phyloP scores from a whole-genome alignment of 2,329 filamentous ascomycete species.

The Sphaerulina vaccinii region DNA sequence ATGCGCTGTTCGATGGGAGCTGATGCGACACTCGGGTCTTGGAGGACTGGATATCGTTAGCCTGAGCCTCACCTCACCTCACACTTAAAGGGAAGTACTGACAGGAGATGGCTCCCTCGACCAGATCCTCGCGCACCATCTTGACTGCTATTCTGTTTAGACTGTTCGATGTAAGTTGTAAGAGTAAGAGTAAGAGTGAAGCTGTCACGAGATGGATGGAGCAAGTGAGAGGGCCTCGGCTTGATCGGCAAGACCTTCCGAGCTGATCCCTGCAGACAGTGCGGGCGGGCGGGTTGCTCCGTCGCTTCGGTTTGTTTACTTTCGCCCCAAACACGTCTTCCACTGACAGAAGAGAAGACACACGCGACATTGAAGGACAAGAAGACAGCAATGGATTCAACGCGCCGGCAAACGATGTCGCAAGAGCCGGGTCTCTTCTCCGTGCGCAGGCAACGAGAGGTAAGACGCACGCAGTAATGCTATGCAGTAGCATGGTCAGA shows the following conservation, averaged over 20 bases:
- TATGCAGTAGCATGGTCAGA: neutral
- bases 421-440: conserved; percentile 87
- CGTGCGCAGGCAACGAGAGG: conserved; percentile 87
- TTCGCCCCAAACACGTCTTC: neutral
- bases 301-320: conserved; percentile 18
- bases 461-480: conserved; percentile 46
- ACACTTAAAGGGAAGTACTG: too few relatives aligned
- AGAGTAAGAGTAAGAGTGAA: neutral
- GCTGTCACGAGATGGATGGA: conserved; percentile 1
- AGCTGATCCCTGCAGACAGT: neutral
- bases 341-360: neutral
- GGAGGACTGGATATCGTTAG: conserved; percentile 67
- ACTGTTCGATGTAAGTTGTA: neutral
- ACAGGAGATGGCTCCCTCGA: conserved; percentile 66
- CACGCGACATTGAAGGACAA: too few relatives aligned
- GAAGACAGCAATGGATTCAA: conserved; percentile 12
- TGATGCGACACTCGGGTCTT: conserved; percentile 85
- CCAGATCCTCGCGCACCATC: conserved; percentile 91
- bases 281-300: conserved; percentile 1
- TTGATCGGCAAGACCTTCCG: conserved; percentile 3
- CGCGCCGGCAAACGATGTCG: conserved; percentile 60
- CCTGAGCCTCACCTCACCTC: too few relatives aligned
- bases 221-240: conserved; percentile 15
- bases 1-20: conserved; percentile 92
- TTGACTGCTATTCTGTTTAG: conserved; percentile 43